Evolutionary conservation across 768 basidiomycete genomes (phyloP).

Genomic region (Xanthoconium stramineum): DNA sequence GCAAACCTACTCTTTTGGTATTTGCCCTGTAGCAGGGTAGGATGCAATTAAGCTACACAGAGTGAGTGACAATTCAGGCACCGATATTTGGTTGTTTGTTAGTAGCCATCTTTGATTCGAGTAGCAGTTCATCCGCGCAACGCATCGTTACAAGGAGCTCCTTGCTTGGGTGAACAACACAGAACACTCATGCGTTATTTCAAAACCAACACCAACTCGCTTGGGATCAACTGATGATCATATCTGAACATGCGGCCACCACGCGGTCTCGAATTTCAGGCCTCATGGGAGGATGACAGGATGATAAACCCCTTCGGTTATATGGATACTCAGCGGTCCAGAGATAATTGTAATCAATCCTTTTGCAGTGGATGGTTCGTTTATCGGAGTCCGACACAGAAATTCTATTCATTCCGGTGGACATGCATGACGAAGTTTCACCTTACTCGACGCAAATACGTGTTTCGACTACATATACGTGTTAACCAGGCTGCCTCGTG

Average conservation of each 20-base stretch:
- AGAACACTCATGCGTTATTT: background rate
- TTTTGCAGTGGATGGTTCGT: slow-evolving; percentile 8
- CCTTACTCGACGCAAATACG: background rate
- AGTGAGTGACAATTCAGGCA: background rate
- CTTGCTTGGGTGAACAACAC: background rate
- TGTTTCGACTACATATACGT: background rate
- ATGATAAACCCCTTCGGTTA: background rate
- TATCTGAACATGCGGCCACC: slow-evolving; percentile 22
- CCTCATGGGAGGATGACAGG: slow-evolving; percentile 2
- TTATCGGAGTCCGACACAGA: background rate
- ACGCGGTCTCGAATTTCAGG: slow-evolving; percentile 22
- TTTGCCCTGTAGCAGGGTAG: slow-evolving; percentile 2
- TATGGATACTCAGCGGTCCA: background rate
- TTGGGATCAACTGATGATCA: slow-evolving; percentile 18
- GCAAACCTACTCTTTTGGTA: background rate
- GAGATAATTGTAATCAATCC: slow-evolving; percentile 10
- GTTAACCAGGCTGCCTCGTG: background rate
- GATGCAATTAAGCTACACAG: slow-evolving; percentile 7
- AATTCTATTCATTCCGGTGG: background rate
- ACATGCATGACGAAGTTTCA: background rate
- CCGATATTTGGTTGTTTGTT: no score
- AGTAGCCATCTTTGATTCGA: background rate
- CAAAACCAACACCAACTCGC: slow-evolving; percentile 8
- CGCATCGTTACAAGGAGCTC: slow-evolving; percentile 2
- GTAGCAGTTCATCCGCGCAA: background rate